Evolutionary conservation across 768 basidiomycete species (phyloP).

Genomic region (Sarcodon aspratus): DNA sequence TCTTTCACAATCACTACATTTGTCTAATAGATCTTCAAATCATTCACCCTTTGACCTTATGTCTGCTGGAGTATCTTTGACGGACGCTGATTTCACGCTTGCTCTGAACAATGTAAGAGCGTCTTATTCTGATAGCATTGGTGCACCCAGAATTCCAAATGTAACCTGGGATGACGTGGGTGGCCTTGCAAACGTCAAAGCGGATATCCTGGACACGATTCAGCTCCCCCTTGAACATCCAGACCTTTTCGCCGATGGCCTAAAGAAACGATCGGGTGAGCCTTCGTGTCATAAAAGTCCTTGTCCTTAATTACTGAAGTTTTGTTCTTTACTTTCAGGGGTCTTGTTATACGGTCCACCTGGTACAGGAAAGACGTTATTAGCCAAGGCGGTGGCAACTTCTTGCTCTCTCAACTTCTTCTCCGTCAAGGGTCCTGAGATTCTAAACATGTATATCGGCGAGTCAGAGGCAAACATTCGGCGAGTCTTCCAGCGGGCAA

Average conservation of each 20-base stretch:
- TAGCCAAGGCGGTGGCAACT: conserved; percentile 95
- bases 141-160: conserved; percentile 92
- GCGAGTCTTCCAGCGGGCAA: conserved; percentile 79
- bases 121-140: conserved; percentile 85
- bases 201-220: conserved; percentile 92
- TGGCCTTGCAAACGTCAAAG: conserved; percentile 76
- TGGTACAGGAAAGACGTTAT: conserved; percentile 89
- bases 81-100: conserved; percentile 53
- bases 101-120: conserved; percentile 65
- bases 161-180: conserved; percentile 98
- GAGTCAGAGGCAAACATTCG: conserved; percentile 98
- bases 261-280: conserved; percentile 92
- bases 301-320: background rate
- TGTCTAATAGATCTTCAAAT: background rate
- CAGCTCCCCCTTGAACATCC: conserved; percentile 87
- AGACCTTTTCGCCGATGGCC: conserved; percentile 78
- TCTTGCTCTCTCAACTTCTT: conserved; percentile 93
- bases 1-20: background rate
- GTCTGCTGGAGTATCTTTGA: conserved; percentile 31
- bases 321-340: conserved; percentile 30
- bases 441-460: conserved; percentile 97
- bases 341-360: conserved; percentile 91
- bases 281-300: background rate
- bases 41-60: conserved; percentile 14
- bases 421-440: conserved; percentile 93